Percentiles rank a stretch among this genome's conserved stretches.
Evolutionary conservation across 108 stramenopile genomes (phyloP).

Genomic region (Discostella pseudostelligera): DNA sequence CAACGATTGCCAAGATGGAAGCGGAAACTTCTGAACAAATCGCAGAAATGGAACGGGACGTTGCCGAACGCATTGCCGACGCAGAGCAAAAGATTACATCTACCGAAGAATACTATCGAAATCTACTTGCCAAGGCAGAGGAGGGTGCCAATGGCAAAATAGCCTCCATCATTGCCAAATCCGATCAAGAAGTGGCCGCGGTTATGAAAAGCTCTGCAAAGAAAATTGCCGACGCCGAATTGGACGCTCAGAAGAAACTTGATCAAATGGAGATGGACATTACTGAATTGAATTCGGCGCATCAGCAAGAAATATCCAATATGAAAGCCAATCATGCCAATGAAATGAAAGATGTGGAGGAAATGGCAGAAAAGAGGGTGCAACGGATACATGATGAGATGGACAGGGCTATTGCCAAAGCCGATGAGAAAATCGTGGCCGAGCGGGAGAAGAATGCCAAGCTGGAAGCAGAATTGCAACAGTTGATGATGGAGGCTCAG

Average conservation of each 20-base stretch:
- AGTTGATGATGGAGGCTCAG: constrained; percentile 12
- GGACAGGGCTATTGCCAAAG: constrained; percentile 13
- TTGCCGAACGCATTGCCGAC: background rate
- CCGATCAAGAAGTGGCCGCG: constrained; percentile 21
- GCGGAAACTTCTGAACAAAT: constrained; percentile 11
- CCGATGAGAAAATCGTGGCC: constrained; percentile 4
- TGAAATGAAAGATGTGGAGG: constrained; percentile 6
- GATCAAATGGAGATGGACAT: constrained; percentile 12
- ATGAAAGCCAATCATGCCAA: background rate
- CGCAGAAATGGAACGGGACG: background rate
- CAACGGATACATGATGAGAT: constrained; percentile 13
- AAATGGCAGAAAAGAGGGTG: constrained; percentile 4
- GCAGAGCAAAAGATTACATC: constrained; percentile 13
- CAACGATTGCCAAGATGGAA: constrained; percentile 27
- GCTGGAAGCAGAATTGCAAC: background rate
- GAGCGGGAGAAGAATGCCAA: constrained; percentile 15
- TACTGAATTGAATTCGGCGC: constrained; percentile 3
- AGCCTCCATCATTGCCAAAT: constrained; percentile 5
- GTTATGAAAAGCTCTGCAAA: constrained; percentile 8
- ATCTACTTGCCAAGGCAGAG: background rate
- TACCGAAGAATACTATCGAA: background rate
- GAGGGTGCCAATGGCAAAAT: constrained; percentile 16
- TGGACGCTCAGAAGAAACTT: constrained; percentile 7
- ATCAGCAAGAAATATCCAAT: constrained; percentile 18
- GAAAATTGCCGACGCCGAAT: background rate